phyloP scores from a whole-genome alignment of 1,284 basidiomycete genomes.

The Ganoderma leucocontextum region DNA sequence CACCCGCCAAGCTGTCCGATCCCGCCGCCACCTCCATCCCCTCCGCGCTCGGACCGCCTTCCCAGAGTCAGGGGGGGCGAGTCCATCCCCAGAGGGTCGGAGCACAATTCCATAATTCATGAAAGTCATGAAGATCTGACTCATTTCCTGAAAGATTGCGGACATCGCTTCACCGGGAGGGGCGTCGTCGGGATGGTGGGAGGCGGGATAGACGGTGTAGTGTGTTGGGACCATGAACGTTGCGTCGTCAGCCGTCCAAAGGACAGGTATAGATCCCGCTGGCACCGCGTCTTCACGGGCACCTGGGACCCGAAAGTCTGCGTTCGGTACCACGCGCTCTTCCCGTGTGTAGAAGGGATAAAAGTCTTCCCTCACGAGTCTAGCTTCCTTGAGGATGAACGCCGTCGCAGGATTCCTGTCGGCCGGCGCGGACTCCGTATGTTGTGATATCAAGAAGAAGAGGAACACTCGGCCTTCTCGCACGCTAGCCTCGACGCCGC shows the following conservation, averaged over 20 bases:
- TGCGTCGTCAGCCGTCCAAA: not conserved
- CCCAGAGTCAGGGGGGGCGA: not conserved
- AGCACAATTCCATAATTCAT: not conserved
- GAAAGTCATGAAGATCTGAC: not conserved
- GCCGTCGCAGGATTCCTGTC: not conserved
- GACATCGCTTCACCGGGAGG: not conserved
- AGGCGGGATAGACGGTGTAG: not conserved
- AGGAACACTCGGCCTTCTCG: not conserved
- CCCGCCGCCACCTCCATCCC: not conserved
- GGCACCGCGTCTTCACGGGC: not conserved
- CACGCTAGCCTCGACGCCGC: not conserved
- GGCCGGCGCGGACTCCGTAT: not conserved
- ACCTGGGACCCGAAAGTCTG: not conserved
- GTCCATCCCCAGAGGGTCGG: not conserved
- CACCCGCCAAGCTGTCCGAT: not conserved
- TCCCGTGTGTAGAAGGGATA: not conserved
- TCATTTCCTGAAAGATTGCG: not conserved
- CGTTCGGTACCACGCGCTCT: not conserved
- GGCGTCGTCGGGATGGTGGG: not conserved
- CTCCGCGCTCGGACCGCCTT: not conserved
- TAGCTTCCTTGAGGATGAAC: not conserved
- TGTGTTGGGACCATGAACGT: not conserved
- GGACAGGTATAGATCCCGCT: not conserved
- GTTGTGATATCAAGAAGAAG: constrained; percentile 1
- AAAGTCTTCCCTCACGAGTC: not conserved